Evolutionary conservation across 768 basidiomycete genomes (phyloP).

Genomic region (Ephemerocybe angulata): DNA sequence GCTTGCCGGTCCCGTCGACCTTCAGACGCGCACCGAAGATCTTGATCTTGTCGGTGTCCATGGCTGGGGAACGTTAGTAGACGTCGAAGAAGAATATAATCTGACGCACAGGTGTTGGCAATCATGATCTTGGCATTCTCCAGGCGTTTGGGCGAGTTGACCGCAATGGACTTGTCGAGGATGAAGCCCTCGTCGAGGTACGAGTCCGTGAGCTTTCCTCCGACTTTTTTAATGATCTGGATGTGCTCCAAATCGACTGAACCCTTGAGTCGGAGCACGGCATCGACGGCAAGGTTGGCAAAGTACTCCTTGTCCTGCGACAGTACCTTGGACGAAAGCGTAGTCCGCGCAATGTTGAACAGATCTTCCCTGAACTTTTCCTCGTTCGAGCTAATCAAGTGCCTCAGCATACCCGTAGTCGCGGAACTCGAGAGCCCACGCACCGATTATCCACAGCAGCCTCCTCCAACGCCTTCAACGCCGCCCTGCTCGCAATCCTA

Average conservation of each 20-base stretch:
- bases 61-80: constrained; percentile 50
- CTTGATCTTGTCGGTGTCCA: constrained; percentile 99
- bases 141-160: constrained; percentile 91
- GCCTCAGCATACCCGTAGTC: not conserved
- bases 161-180: constrained; percentile 91
- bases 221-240: constrained; percentile 99
- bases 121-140: constrained; percentile 96
- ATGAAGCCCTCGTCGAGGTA: constrained; percentile 99
- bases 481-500: constrained; percentile 84
- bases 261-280: constrained; percentile 91
- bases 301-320: constrained; percentile 98
- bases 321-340: constrained; percentile 92
- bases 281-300: constrained; percentile 95
- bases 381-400: constrained; percentile 56
- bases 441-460: constrained; percentile 84
- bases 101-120: constrained; percentile 87
- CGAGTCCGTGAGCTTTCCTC: constrained; percentile 95
- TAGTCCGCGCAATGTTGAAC: constrained; percentile 95
- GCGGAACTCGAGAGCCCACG: constrained; percentile 26
- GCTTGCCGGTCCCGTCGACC: constrained; percentile 93
- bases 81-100: not conserved
- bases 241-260: constrained; percentile 97
- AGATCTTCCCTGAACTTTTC: constrained; percentile 81
- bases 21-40: constrained; percentile 96
- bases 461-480: constrained; percentile 78